Conservation (phyloP, 257 asterid genomes). For the Asclepias syriaca region DNA sequence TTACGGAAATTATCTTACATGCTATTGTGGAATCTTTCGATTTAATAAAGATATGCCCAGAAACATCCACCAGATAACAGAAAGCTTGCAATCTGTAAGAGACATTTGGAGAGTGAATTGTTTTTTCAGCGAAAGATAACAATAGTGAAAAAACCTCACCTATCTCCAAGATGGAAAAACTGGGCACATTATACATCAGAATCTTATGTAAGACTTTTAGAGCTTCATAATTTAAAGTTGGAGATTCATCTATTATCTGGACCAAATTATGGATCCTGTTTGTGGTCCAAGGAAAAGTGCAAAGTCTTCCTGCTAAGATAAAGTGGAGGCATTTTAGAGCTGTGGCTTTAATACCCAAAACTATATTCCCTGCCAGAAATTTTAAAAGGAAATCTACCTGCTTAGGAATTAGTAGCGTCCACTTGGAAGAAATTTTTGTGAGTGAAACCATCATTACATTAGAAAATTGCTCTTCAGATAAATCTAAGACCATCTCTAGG, state of each 20-base stretch:
- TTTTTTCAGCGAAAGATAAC: constrained; percentile 31
- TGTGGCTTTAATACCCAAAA: constrained; percentile 48
- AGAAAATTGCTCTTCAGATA: constrained; percentile 59
- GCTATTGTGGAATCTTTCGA: constrained; percentile 42
- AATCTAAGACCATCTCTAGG: constrained; percentile 57
- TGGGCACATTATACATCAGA: constrained; percentile 31
- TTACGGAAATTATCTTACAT: constrained; percentile 35
- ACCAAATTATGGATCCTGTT: constrained; percentile 38
- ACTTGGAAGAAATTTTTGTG: constrained; percentile 69
- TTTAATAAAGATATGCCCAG: constrained; percentile 50
- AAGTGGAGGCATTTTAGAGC: constrained; percentile 53
- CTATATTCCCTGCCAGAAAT: constrained; percentile 47
- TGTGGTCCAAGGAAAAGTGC: constrained; percentile 33
- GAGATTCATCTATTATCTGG: constrained; percentile 39
- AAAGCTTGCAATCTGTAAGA: constrained; percentile 49
- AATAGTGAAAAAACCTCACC: constrained; percentile 41
- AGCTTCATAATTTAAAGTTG: constrained; percentile 48
- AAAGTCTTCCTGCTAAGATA: constrained; percentile 42
- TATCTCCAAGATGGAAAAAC: constrained; percentile 40
- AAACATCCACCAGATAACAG: constrained; percentile 45
- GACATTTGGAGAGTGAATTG: constrained; percentile 31
- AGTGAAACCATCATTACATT: constrained; percentile 72
- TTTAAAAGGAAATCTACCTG: constrained; percentile 60
- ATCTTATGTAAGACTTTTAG: constrained; percentile 58
- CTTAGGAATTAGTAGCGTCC: constrained; percentile 58